Conservation (phyloP, 495 filamentous ascomycete species). For the Penicillium flavigenum region DNA sequence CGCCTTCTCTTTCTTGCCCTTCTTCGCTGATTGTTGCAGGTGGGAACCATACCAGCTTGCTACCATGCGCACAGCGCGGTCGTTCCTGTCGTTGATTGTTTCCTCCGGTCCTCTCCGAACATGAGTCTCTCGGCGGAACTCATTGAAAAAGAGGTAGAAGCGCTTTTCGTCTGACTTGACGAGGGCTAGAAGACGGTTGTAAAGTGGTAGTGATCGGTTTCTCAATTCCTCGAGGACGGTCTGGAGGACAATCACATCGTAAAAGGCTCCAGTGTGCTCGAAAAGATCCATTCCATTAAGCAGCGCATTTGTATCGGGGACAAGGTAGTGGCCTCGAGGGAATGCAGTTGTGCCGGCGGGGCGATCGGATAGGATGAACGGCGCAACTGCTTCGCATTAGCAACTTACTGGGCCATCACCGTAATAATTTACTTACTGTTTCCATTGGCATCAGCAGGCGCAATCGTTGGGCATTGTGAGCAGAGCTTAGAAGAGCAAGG, state of each 20-base stretch:
- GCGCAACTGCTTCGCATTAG: slow-evolving; percentile 56
- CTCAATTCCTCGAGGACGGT: slow-evolving; percentile 94
- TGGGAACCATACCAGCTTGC: slow-evolving; percentile 89
- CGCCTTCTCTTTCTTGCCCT: slow-evolving; percentile 55
- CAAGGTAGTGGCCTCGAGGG: slow-evolving; percentile 86
- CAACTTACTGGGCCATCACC: slow-evolving; percentile 5
- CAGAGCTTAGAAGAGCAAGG: slow-evolving; percentile 95
- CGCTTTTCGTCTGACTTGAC: slow-evolving; percentile 94
- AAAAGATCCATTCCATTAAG: slow-evolving; percentile 95
- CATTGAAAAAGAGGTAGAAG: slow-evolving; percentile 99
- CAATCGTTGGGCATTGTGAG: slow-evolving; percentile 62
- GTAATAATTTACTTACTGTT: slow-evolving; percentile 52
- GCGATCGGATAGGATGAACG: slow-evolving; percentile 82
- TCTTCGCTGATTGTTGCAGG: slow-evolving; percentile 57
- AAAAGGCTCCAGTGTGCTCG: slow-evolving; percentile 86
- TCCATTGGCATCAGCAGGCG: slow-evolving; percentile 75
- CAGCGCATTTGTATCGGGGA: slow-evolving; percentile 95
- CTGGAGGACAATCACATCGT: slow-evolving; percentile 92
- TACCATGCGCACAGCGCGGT: slow-evolving; percentile 82
- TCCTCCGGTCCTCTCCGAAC: slow-evolving; percentile 72
- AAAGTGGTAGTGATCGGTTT: slow-evolving; percentile 89
- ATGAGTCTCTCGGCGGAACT: slow-evolving; percentile 91
- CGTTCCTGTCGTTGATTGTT: slow-evolving; percentile 94
- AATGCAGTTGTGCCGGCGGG: slow-evolving; percentile 80
- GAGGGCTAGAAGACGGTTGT: slow-evolving; percentile 85